A percentile compares a stretch with the other conserved stretches of the same genome.
Evolutionary conservation across 225 moss, liverwort and hornwort genomes (phyloP).

Genomic region (Pleurozium schreberi): DNA sequence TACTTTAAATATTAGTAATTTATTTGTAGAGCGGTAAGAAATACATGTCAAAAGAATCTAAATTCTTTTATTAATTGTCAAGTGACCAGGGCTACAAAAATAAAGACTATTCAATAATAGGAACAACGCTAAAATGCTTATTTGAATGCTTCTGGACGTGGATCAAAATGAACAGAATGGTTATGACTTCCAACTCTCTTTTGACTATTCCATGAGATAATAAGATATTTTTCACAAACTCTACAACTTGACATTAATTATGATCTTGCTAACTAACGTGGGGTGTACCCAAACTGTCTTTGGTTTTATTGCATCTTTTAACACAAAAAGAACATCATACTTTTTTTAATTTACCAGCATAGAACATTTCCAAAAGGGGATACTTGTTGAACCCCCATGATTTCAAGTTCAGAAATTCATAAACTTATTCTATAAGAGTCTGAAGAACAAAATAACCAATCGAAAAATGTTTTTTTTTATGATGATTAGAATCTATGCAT

Average conservation of each 20-base stretch:
- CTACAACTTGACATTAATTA: not conserved
- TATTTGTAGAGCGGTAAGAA: not conserved
- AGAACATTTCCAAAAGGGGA: not conserved
- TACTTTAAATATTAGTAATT: not conserved
- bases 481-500: not conserved
- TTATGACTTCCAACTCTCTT: not conserved
- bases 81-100: too few relatives aligned
- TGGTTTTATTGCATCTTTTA: too few relatives aligned
- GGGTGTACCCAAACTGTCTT: not conserved
- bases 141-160: accelerated
- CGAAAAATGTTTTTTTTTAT: not conserved
- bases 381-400: accelerated
- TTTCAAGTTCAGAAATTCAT: not conserved
- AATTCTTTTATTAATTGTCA: not conserved
- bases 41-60: not conserved
- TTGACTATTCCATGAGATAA: not conserved
- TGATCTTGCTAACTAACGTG: not conserved
- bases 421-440: not conserved
- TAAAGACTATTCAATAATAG: not conserved
- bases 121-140: accelerated
- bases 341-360: too few relatives aligned
- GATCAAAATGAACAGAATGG: not conserved
- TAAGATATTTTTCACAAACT: not conserved
- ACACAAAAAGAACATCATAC: not conserved
- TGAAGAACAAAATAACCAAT: accelerated